Base-by-base conservation (phyloP, 768 basidiomycete species). In the Solioccasus polychromus region DNA sequence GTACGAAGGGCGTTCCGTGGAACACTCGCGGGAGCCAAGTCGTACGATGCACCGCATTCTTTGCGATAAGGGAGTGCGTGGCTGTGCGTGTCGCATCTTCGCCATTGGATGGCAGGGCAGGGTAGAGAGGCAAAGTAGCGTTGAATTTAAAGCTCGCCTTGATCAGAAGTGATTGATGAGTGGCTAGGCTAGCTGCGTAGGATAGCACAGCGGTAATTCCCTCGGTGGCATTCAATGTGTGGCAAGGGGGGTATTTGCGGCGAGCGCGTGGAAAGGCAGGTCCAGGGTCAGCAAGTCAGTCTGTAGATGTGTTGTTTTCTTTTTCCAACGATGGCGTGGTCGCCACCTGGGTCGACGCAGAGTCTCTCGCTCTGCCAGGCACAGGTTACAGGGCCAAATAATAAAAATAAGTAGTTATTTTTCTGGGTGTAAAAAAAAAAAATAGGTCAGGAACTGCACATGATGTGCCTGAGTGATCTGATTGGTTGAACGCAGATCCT, bases 391-490 rank as follows among this genome's bases (percentile, higher is more conserved):
- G 50, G 45, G 45, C 45, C n/a, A n/a, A n/a, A n/a, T n/a, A n/a
- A n/a, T n/a, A n/a, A n/a, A n/a, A n/a, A n/a, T n/a, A n/a, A n/a
- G n/a, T n/a, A n/a, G n/a, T n/a, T n/a, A n/a, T n/a, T n/a, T n/a
- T n/a, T n/a, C n/a, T n/a, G n/a, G n/a, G n/a, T n/a, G n/a, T n/a
- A n/a, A n/a, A n/a, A n/a, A n/a, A n/a, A n/a, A 62, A 65, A 58
- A 49, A 52, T 45, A 34, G 31, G 23, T 28, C 63, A 66, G 66
- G 66, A 50, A 67, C 66, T 50, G 25, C 20, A 17, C 41, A 36
- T 65, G 66, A 68, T 68, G 64, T 66, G 64, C 64, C 64, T 66
- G 66, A 60, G 42, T 24, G 45, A 46, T 61, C 37, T 67, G 63
- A 67, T 67, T 66, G 66, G 66, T 58, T 44, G 52, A 38, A 4